Base-by-base conservation (phyloP, 139 green algal genomes). In the Asterochloris sp. region DNA sequence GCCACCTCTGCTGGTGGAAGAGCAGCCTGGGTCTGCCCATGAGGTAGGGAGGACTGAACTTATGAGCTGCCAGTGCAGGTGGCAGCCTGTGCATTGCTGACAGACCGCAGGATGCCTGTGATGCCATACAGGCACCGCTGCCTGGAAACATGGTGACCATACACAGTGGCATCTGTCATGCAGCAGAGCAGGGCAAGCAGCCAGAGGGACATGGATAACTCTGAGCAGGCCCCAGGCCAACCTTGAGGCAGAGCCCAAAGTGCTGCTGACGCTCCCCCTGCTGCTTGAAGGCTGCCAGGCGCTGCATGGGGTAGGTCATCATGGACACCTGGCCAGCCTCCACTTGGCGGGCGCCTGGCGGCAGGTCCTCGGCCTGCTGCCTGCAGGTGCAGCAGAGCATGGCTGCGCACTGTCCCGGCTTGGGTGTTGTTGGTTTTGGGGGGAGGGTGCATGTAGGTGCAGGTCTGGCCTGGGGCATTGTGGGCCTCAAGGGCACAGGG, bases 321-420 rank as follows among this genome's bases (percentile, higher is more conserved):
- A 96, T 90, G 83, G 94, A 89, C 26, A 96, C 47, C 64, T 80
- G 88, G 23, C 84, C 74, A 0, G 86, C 76, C 6, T 79, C 73
- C 77, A 91, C 83, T 27, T 76, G 77, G 61, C 83, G 47, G 16
- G 67, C 69, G 12, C 68, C 82, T 47, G 62, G 12, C 13, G 82
- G 75, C 78, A 75, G 27, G 61, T 71, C 66, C 66, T 23, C 66
- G 19, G 66, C 21, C 66, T 71, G 66, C 69, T 83, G 79, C 27
- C 38, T 77, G 68, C 84, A 88, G 24, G 83, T 80, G 38, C 38
- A 54, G 38, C 38, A 54, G 38, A 6, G 38, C 38, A 54, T 54
- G 38, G 38, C 38, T 54, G 38, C 6, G 38, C 6, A 54, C 38
- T 54, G 38, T 54, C 4, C 38, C 6, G 38, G 6, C 38, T 6